These are phyloP conservation scores for Choanephora cucurbitarum DNA, from an alignment of 371 early-diverging fungal genomes.

Conservation along the genomic window DNA sequence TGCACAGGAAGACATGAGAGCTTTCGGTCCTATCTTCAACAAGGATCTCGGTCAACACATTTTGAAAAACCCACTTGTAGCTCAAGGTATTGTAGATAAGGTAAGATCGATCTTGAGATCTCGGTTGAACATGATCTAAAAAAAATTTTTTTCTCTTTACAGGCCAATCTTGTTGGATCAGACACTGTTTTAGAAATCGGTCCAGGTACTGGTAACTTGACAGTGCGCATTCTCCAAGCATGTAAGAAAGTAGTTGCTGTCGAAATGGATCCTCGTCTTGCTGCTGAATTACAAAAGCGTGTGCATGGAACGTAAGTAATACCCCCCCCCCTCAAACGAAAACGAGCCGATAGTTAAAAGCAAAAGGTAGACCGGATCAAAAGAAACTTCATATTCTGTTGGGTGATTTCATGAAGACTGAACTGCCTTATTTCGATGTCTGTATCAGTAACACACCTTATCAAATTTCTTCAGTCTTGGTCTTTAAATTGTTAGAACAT, in stretches of 20 bases:
- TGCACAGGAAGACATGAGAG: conserved; percentile 42
- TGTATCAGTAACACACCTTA: conserved; percentile 99
- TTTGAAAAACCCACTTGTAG: conserved; percentile 98
- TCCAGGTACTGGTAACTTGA: conserved; percentile 99
- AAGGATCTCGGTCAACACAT: conserved; percentile 99
- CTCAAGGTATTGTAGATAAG: conserved; percentile 98
- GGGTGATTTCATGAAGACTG: conserved; percentile 97
- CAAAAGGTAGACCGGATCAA: conserved; percentile 64
- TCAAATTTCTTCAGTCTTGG: conserved; percentile 97
- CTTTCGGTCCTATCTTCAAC: conserved; percentile 92
- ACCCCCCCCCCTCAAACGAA: not conserved
- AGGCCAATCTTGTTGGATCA: conserved; percentile 89
- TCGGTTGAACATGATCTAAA: too few relatives aligned
- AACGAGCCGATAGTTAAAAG: not conserved
- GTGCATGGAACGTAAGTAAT: conserved; percentile 92
- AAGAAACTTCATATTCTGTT: conserved; percentile 94
- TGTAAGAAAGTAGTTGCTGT: conserved; percentile 96
- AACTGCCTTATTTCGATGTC: conserved; percentile 98
- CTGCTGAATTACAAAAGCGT: conserved; percentile 97
- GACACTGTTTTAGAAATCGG: conserved; percentile 99
- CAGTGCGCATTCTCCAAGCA: conserved; percentile 93
- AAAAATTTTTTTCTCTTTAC: not conserved
- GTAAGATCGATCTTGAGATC: conserved; percentile 38
- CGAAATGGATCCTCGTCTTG: conserved; percentile 98
- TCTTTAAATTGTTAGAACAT: conserved; percentile 96